A percentile compares a stretch with the other conserved stretches of the same genome.
Conservation (phyloP, 192 early-diverging fungal genomes). For the Allomyces javanicus region DNA sequence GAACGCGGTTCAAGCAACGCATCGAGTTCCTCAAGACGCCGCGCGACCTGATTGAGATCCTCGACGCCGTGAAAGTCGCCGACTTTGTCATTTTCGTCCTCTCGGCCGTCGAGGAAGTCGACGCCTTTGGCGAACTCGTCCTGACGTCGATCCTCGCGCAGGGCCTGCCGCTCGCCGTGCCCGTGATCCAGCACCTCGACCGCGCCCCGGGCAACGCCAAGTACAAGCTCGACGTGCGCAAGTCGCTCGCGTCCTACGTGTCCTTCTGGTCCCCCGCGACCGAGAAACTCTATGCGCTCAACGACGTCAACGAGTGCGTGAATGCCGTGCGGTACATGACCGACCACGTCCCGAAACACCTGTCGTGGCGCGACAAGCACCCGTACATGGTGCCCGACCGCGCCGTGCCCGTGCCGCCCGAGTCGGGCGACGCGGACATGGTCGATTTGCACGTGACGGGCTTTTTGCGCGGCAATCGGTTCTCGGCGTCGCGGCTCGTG, state of each 20-base stretch:
- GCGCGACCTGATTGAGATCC: slow-evolving; percentile 62
- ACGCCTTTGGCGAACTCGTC: slow-evolving; percentile 71
- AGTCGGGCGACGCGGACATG: slow-evolving; percentile 19
- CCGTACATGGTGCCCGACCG: slow-evolving; percentile 71
- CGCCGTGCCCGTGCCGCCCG: slow-evolving; percentile 39
- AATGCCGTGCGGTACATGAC: slow-evolving; percentile 57
- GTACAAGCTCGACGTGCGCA: slow-evolving; percentile 46
- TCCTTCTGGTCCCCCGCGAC: slow-evolving; percentile 74
- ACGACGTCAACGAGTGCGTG: slow-evolving; percentile 33
- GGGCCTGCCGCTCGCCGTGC: slow-evolving; percentile 57
- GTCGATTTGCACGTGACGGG: slow-evolving; percentile 64
- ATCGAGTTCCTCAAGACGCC: slow-evolving; percentile 57
- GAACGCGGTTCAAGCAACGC: slow-evolving; percentile 66
- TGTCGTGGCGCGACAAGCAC: slow-evolving; percentile 70
- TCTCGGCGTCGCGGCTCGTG: slow-evolving; percentile 78
- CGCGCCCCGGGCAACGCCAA: slow-evolving; percentile 31
- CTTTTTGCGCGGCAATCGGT: slow-evolving; percentile 58
- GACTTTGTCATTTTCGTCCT: slow-evolving; percentile 76
- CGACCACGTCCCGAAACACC: slow-evolving; percentile 49
- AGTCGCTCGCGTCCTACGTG: slow-evolving; percentile 67
- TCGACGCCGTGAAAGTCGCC: slow-evolving; percentile 78
- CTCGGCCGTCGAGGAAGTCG: slow-evolving; percentile 79
- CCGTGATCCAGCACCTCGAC: slow-evolving; percentile 54
- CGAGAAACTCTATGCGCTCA: slow-evolving; percentile 44
- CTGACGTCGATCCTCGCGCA: slow-evolving; percentile 71